Evolutionary conservation across 352 stramenopile species (phyloP).

Genomic region (Discostella stelligera): DNA sequence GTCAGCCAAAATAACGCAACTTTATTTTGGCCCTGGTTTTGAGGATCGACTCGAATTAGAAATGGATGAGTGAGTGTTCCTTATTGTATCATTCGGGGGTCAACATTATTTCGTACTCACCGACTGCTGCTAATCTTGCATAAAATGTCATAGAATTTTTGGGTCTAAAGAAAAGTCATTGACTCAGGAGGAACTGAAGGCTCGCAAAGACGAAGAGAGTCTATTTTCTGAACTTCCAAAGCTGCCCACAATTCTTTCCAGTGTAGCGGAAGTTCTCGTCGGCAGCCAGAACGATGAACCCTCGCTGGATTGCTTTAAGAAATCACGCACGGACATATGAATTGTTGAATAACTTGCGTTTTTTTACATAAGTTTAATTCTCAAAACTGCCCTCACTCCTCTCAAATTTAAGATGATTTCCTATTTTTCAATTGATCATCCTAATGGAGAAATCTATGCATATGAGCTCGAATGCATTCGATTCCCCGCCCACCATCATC

Average conservation of each 20-base stretch:
- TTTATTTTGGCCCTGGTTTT: slow-evolving; percentile 81
- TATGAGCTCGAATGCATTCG: background rate
- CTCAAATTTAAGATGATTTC: too few species aligned
- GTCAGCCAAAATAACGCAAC: slow-evolving; percentile 47
- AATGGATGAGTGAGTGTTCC: slow-evolving; percentile 68
- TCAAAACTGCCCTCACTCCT: too few species aligned
- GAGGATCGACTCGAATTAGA: slow-evolving; percentile 77
- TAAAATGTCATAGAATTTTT: slow-evolving; percentile 34
- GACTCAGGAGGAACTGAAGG: slow-evolving; percentile 41
- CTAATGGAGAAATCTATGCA: too few species aligned
- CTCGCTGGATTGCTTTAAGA: background rate
- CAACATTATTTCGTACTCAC: background rate
- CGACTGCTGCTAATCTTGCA: background rate
- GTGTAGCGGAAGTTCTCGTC: slow-evolving; percentile 4
- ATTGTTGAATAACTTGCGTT: background rate
- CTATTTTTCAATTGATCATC: too few species aligned
- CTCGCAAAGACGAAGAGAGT: slow-evolving; percentile 50
- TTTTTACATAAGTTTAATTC: background rate
- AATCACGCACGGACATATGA: slow-evolving; percentile 1
- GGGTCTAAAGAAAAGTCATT: slow-evolving; percentile 44
- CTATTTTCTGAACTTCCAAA: slow-evolving; percentile 40
- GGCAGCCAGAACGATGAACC: slow-evolving; percentile 2
- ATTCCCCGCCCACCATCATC: background rate
- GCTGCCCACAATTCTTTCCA: slow-evolving; percentile 22
- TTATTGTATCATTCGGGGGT: background rate